Evolutionary conservation across 2,329 filamentous ascomycete species (phyloP), one percentile per base, ranked within the genome.

Genomic region (Xylariaceae sp.): DNA sequence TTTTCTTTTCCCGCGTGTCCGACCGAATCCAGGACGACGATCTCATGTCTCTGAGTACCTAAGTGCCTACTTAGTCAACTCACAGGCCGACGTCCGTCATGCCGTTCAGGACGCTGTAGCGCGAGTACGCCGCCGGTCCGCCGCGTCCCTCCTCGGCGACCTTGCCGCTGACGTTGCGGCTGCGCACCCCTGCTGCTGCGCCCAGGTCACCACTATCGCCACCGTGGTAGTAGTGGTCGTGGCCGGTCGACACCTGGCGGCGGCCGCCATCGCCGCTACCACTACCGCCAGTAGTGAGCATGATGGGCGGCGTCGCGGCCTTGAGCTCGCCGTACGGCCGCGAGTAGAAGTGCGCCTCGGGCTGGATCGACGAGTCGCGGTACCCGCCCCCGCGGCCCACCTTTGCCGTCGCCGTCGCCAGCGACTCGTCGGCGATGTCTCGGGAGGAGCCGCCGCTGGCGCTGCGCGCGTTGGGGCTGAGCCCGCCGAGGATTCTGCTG

Each of bases 141-240:
- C 59, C 75, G 29, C 71, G 61, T 2, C 83, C 83, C 53, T 89
- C 83, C 54, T 88, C 83, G 0, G 71, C 81, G 35, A 78, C 58
- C 63, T 83, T 85, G 1, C 83, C 83, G 51, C 81, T 87, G 3
- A 85, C 80, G 40, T 81, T 77, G 29, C 80, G 62, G 5, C 43
- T 40, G 22, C 39, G 42, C 13, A 38, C 40, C n/a, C n/a, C 39
- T 29, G 71, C 62, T 19, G 38, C 38, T 33, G 62, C 62, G 1
- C 50, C 50, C 17, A 58, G 49, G 21, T 51, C 39, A 43, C 37
- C 37, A 16, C 37, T 37, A 5, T 23, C 37, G n/a, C 35, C 36
- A 7, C 51, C 50, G 2, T 53, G 41, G 36, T 56, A 56, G 36
- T 65, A 70, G 36, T 8, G 72, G 49, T 80, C 76, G 38, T 72